These are phyloP conservation scores for Zygoascus meyerae DNA, from an alignment of 1,139 yeast genomes.

Conservation along the genomic window DNA sequence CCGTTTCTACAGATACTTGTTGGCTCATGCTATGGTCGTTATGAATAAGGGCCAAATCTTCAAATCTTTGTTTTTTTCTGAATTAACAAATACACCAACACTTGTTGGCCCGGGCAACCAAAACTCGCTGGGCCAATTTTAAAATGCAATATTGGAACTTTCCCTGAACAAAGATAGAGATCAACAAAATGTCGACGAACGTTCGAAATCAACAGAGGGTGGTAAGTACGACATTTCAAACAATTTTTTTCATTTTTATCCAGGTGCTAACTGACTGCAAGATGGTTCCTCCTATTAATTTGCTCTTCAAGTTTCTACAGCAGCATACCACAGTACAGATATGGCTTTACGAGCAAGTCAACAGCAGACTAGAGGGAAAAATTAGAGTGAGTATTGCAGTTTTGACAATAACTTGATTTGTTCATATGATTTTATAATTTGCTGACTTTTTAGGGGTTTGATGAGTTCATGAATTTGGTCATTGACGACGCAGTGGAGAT, in stretches of 20 bases:
- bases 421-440: neutral
- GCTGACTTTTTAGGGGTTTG: constrained; percentile 58
- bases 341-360: constrained; percentile 86
- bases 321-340: constrained; percentile 72
- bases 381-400: constrained; percentile 38
- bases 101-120: too few relatives aligned
- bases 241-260: neutral
- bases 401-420: neutral
- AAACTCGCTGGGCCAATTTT: too few relatives aligned
- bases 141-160: neutral
- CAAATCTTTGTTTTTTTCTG: neutral
- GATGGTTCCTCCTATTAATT: constrained; percentile 86
- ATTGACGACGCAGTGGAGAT: constrained; percentile 81
- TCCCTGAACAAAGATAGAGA: neutral
- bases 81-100: too few relatives aligned
- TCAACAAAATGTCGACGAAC: constrained; percentile 13
- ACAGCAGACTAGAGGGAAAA: constrained; percentile 71
- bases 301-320: constrained; percentile 80
- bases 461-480: constrained; percentile 97
- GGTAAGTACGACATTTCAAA: constrained; percentile 25
- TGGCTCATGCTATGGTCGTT: neutral
- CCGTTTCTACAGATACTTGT: constrained; percentile 10
- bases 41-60: neutral
- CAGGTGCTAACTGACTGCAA: constrained; percentile 18
- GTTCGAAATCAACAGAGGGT: constrained; percentile 36